Evolutionary conservation across 768 basidiomycete species (phyloP).

Genomic region (Termitomyces sp.): DNA sequence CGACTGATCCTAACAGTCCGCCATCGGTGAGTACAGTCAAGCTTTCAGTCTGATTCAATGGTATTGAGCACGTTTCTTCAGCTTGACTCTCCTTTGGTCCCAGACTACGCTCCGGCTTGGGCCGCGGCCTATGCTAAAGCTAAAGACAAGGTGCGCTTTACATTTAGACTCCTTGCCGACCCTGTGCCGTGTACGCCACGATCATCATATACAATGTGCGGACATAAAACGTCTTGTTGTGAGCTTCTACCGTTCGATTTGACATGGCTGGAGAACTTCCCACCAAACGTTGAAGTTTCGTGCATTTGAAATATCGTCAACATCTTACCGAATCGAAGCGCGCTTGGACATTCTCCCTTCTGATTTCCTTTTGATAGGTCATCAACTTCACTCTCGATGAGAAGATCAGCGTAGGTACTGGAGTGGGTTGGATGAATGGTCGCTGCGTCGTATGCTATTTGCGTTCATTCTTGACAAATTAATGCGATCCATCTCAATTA

Average conservation of each 20-base stretch:
- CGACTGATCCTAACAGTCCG: conserved; percentile 48
- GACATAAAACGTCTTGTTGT: not conserved
- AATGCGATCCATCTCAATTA: conserved; percentile 7
- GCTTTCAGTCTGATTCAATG: not conserved
- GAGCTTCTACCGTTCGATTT: not conserved
- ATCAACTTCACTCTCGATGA: conserved; percentile 49
- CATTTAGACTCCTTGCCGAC: not conserved
- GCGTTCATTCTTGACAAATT: not conserved
- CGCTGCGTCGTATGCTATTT: conserved; percentile 52
- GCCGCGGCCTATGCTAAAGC: conserved; percentile 53
- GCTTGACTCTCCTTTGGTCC: conserved; percentile 31
- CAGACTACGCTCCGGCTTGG: conserved; percentile 54
- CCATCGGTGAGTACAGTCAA: conserved; percentile 38
- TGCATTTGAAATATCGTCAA: not conserved
- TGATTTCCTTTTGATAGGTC: conserved; percentile 26
- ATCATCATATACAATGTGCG: not conserved
- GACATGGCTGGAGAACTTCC: not conserved
- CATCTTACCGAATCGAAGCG: not conserved
- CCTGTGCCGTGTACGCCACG: not conserved
- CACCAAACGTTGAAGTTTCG: not conserved
- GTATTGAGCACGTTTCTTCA: conserved; percentile 6
- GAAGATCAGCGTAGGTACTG: conserved; percentile 61
- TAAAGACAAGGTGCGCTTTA: conserved; percentile 37
- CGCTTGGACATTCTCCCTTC: not conserved
- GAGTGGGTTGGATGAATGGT: conserved; percentile 60